A percentile compares a stretch with the other conserved stretches of the same genome.
phyloP scores from a whole-genome alignment of 306 rosid species.

The Malus asiatica region DNA sequence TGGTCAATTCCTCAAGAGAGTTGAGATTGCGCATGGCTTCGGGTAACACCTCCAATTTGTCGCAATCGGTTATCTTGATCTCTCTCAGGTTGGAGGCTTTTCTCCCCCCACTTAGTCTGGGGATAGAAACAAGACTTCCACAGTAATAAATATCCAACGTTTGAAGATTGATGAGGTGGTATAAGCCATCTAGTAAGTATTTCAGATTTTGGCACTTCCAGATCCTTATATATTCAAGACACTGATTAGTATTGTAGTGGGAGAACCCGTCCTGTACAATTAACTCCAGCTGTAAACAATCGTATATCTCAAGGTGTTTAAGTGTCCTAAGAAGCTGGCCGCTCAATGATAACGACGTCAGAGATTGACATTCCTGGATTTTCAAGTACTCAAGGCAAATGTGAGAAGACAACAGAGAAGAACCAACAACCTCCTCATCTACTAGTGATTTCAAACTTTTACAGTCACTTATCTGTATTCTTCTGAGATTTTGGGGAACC shows the following conservation, averaged over 20 bases:
- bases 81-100: no score
- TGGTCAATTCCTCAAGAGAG: not conserved
- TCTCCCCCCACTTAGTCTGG: not conserved
- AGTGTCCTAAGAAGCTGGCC: not conserved
- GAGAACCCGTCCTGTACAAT: not conserved
- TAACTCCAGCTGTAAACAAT: not conserved
- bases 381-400: not conserved
- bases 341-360: not conserved
- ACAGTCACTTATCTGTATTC: rapidly evolving
- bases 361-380: not conserved
- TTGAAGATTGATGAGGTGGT: not conserved
- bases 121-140: not conserved
- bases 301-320: not conserved
- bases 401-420: not conserved
- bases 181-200: not conserved
- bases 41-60: not conserved
- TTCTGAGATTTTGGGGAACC: not conserved
- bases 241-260: not conserved
- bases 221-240: not conserved
- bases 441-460: not conserved
- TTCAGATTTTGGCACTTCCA: not conserved
- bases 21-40: not conserved
- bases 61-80: not conserved
- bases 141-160: not conserved
- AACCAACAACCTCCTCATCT: not conserved